phyloP scores from a whole-genome alignment of 768 basidiomycete genomes.

The Asterophora parasitica region DNA sequence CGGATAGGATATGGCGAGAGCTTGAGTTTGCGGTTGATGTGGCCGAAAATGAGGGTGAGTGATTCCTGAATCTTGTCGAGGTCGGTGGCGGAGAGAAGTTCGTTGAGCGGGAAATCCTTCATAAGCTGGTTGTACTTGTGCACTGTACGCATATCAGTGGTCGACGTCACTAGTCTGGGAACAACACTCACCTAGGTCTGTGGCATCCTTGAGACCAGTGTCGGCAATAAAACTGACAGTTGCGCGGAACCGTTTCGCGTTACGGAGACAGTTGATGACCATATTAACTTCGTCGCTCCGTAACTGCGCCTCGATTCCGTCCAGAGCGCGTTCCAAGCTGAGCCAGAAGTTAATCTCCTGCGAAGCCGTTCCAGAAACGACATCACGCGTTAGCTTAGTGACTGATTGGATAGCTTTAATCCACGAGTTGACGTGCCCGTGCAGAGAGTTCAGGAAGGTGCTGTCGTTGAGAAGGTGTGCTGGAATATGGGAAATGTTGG shows the following conservation, averaged over 20 bases:
- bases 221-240: constrained; percentile 98
- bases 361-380: constrained; percentile 90
- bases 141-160: constrained; percentile 40
- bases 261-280: constrained; percentile 90
- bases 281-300: constrained; percentile 88
- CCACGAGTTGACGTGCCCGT: constrained; percentile 94
- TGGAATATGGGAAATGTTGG: constrained; percentile 74
- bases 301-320: constrained; percentile 89
- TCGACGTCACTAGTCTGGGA: neutral
- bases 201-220: constrained; percentile 92
- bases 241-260: constrained; percentile 95
- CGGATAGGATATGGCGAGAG: constrained; percentile 96
- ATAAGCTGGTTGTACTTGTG: constrained; percentile 98
- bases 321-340: constrained; percentile 87
- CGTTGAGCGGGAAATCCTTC: constrained; percentile 98
- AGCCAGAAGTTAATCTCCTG: constrained; percentile 99
- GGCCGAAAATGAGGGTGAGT: constrained; percentile 80
- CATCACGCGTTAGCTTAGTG: constrained; percentile 92
- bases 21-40: constrained; percentile 93
- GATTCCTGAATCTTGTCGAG: constrained; percentile 93
- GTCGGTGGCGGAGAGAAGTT: constrained; percentile 93
- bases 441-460: constrained; percentile 88
- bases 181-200: constrained; percentile 64
- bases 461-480: constrained; percentile 76
- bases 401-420: constrained; percentile 97